Evolutionary conservation across 1,284 basidiomycete species (phyloP).

Genomic region (Takashimella tepidaria): DNA sequence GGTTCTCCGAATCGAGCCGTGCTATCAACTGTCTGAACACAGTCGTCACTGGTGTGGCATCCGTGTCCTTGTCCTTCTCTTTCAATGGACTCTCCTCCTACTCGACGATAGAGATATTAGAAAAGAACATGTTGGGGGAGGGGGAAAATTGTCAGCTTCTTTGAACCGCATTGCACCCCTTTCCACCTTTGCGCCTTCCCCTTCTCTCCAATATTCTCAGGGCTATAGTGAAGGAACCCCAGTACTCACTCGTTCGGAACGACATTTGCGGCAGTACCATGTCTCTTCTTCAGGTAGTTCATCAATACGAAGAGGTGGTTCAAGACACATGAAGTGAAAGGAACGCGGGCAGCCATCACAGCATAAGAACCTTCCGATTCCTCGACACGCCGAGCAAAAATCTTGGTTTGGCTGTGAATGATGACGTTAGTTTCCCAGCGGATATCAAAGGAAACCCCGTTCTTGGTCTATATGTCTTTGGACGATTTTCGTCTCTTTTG

Average conservation of each 20-base stretch:
- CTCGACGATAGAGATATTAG: too few relatives aligned
- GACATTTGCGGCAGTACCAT: constrained; percentile 72
- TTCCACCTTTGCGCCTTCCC: too few relatives aligned
- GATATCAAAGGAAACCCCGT: too few relatives aligned
- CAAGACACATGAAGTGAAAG: constrained; percentile 93
- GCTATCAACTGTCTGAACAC: constrained; percentile 33
- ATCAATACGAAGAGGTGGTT: constrained; percentile 84
- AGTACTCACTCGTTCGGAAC: constrained; percentile 32
- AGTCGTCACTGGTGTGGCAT: constrained; percentile 26
- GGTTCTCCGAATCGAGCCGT: constrained; percentile 46
- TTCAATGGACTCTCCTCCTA: background rate
- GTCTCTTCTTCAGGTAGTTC: constrained; percentile 79
- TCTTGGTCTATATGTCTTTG: too few relatives aligned
- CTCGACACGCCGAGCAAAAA: constrained; percentile 84
- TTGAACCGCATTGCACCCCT: too few relatives aligned
- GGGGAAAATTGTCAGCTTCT: background rate
- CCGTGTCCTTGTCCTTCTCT: constrained; percentile 16
- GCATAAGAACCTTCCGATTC: constrained; percentile 72
- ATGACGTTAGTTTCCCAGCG: too few relatives aligned
- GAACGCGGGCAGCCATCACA: constrained; percentile 96
- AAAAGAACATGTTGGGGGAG: too few relatives aligned
- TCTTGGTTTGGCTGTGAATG: constrained; percentile 78
- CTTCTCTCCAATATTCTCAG: background rate
- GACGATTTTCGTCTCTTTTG: too few relatives aligned
- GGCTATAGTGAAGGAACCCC: too few relatives aligned